These are phyloP conservation scores for Sporothrix euskadiensis DNA, from an alignment of 2,329 filamentous ascomycete species.

Conservation along the genomic window DNA sequence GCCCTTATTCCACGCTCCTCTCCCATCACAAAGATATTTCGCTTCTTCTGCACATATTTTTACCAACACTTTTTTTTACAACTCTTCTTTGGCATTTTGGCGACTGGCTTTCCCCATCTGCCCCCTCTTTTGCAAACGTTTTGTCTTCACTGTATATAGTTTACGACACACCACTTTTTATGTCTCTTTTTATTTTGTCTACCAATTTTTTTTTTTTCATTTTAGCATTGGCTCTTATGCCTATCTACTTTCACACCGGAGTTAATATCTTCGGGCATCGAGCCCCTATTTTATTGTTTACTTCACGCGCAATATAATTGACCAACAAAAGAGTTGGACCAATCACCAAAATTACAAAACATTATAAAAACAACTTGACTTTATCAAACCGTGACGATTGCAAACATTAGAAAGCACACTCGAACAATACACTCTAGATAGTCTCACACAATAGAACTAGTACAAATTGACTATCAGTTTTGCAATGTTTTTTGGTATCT, in stretches of 20 bases:
- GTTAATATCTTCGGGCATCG: neutral
- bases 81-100: neutral
- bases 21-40: constrained; percentile 15
- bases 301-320: neutral
- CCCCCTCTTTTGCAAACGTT: neutral
- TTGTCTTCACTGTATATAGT: constrained; percentile 9
- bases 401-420: neutral
- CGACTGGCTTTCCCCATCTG: neutral
- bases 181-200: neutral
- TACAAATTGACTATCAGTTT: neutral
- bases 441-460: neutral
- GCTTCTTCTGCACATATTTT: constrained; percentile 21
- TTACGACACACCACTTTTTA: neutral
- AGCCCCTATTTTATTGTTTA: neutral
- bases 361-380: neutral
- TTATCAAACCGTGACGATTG: neutral
- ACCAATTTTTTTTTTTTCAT: neutral
- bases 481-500: constrained; percentile 11
- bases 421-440: neutral
- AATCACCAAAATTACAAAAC: neutral
- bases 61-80: neutral
- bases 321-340: neutral
- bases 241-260: neutral
- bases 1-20: neutral
- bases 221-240: neutral